Conservation (phyloP, 805 yeast genomes). For the Ogataea henricii region DNA sequence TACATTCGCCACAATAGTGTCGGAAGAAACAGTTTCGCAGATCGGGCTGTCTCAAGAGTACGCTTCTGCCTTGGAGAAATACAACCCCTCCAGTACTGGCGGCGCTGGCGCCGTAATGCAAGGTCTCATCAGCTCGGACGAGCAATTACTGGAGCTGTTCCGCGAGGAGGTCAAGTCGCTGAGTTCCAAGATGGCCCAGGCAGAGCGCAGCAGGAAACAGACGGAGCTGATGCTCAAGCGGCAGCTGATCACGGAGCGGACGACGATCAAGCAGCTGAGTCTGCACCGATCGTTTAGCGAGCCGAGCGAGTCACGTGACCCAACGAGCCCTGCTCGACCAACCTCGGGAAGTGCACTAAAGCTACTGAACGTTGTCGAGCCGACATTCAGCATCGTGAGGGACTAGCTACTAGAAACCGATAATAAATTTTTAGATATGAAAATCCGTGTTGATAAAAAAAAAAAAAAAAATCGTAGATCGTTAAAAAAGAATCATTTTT, state of each 20-base stretch:
- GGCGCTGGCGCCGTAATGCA: background rate
- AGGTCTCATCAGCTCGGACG: constrained; percentile 27
- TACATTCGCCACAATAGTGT: constrained; percentile 8
- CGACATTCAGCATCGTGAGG: constrained; percentile 20
- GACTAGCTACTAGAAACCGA: constrained; percentile 9
- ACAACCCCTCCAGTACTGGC: background rate
- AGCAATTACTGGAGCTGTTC: constrained; percentile 30
- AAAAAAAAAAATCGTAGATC: too few relatives aligned
- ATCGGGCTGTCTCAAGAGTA: constrained; percentile 1
- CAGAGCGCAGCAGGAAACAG: constrained; percentile 24
- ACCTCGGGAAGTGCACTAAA: constrained; percentile 82
- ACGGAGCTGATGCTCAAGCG: constrained; percentile 24
- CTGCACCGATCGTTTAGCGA: constrained; percentile 19
- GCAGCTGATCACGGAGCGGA: constrained; percentile 29
- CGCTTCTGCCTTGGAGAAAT: constrained; percentile 3
- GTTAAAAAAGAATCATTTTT: too few relatives aligned
- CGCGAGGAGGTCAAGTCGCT: constrained; percentile 33
- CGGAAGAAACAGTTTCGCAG: background rate
- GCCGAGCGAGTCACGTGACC: constrained; percentile 7
- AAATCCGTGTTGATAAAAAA: background rate
- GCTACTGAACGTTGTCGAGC: constrained; percentile 26
- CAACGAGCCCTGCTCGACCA: constrained; percentile 49
- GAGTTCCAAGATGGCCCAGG: constrained; percentile 21
- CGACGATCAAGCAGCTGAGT: constrained; percentile 25
- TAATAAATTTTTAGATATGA: too few relatives aligned